Base-by-base conservation (phyloP, 1,284 basidiomycete genomes). In the Sanguinoderma infundibulare region DNA sequence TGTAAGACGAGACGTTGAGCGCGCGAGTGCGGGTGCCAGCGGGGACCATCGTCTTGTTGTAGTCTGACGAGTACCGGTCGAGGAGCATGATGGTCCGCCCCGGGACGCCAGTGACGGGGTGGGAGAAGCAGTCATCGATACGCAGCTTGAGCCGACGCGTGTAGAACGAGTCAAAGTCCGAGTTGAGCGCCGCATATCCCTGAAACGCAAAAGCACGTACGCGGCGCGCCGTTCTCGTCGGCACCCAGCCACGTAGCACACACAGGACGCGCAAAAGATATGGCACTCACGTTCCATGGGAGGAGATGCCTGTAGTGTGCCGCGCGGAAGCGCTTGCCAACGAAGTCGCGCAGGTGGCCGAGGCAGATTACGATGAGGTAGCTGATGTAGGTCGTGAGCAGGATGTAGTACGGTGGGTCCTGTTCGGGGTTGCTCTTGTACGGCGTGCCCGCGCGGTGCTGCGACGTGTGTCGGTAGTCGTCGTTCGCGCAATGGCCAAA, bases 91-190 rank as follows among this genome's bases (percentile, higher is more conserved):
- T 95, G 38, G 97, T 98, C 55, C 98, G 92, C 3, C 96, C 97
- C 17, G 97, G 94, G 28, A 99, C 97, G 32, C 95, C 95, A 0
- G 97, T 98, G 60, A 94, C 88, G 22, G 97, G 97, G 59, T 95
- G 88, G 2, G 92, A 89, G 79, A 99, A 99, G 75, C 96, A 98
- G 76, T 98, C 95, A 72, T 98, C 96, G 76, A 99, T 89, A 58
- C 97, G 93, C 26, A 84, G 82, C 78, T 99, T 99, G 69, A 99
- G 86, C 8, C 96, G 90, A 61, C 97, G 92, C 59, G 96, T 98
- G 82, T 98, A 99, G 81, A 99, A 99, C 32, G 96, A 98, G 78
- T 99, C 98, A 70, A 98, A 99, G 77, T 99, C 97, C 35, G 96
- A 98, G 78, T 96, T 98, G 65, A 99, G 84, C 14, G 98, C 93